A percentile compares a stretch with the other conserved stretches of the same genome.
phyloP scores from a whole-genome alignment of 768 basidiomycete genomes.

The Thelephora aurantiotincta region DNA sequence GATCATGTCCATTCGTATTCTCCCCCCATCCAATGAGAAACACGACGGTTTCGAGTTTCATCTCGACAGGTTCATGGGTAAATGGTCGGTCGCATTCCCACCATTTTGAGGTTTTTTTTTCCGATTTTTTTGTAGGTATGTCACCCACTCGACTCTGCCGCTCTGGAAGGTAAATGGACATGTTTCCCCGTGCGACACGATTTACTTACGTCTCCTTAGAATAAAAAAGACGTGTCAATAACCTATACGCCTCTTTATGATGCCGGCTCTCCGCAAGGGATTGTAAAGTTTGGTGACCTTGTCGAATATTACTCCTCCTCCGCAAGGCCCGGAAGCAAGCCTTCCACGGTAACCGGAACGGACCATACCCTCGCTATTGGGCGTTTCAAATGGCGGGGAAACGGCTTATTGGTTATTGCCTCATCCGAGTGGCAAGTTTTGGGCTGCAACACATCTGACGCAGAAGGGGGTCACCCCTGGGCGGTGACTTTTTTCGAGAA shows the following conservation, averaged over 20 bases:
- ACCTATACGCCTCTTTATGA: slow-evolving; percentile 16
- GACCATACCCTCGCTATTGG: slow-evolving; percentile 1
- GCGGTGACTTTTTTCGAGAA: slow-evolving; percentile 24
- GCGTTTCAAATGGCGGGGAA: slow-evolving; percentile 24
- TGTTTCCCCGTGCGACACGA: not conserved
- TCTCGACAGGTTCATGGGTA: slow-evolving; percentile 12
- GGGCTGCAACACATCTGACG: slow-evolving; percentile 14
- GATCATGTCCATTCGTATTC: not conserved
- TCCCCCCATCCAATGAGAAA: not conserved
- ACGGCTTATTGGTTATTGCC: slow-evolving; percentile 20
- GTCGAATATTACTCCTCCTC: slow-evolving; percentile 20
- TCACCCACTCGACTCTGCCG: slow-evolving; percentile 24
- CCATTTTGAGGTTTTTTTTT: not conserved
- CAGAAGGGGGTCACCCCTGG: slow-evolving; percentile 8
- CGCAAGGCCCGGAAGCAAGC: slow-evolving; percentile 11
- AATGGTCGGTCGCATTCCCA: slow-evolving; percentile 7
- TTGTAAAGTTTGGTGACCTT: slow-evolving; percentile 18
- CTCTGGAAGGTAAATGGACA: slow-evolving; percentile 26
- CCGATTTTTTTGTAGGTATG: slow-evolving; percentile 13
- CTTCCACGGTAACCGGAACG: slow-evolving; percentile 16
- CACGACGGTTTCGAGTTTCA: slow-evolving; percentile 5
- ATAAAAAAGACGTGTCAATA: slow-evolving; percentile 27
- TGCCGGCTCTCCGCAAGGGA: slow-evolving; percentile 7
- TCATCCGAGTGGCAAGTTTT: slow-evolving; percentile 27
- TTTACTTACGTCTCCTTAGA: slow-evolving; percentile 2